phyloP scores from a whole-genome alignment of 306 rosid species.

The Vigna hirtella region DNA sequence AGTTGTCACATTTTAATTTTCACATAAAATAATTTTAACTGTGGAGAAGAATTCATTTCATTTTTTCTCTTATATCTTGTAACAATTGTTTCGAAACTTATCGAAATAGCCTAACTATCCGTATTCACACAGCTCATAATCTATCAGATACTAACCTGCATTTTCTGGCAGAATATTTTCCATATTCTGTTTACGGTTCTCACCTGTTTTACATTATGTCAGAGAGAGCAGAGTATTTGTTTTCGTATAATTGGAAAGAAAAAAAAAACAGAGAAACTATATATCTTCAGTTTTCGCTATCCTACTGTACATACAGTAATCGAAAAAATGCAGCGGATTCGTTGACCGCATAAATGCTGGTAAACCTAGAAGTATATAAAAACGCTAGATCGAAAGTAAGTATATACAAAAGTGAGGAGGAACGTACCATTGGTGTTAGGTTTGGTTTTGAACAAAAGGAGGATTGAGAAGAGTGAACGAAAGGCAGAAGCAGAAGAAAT shows the following conservation, averaged over 20 bases:
- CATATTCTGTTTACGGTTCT: constrained; percentile 48
- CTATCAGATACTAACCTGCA: constrained; percentile 53
- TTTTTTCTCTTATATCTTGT: no score
- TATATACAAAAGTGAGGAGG: background rate
- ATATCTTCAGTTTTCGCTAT: background rate
- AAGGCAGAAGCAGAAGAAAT: constrained; percentile 17
- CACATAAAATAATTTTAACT: no score
- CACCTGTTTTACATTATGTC: constrained; percentile 50
- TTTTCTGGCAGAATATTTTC: constrained; percentile 51
- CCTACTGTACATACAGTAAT: background rate
- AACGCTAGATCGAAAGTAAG: background rate
- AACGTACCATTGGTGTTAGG: constrained; percentile 38
- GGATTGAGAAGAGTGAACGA: constrained; percentile 14
- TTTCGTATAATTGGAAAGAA: background rate
- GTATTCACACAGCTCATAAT: background rate
- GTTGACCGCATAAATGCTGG: background rate
- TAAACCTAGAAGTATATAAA: background rate
- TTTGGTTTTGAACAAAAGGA: background rate
- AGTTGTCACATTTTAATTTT: no score
- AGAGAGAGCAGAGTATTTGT: constrained; percentile 34
- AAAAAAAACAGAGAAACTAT: background rate
- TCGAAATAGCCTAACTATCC: background rate
- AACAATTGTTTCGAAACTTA: background rate
- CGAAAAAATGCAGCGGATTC: background rate
- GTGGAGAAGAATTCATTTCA: no score